Base-by-base conservation (phyloP, 176 grass and related monocot species). In the Oryza australiensis region DNA sequence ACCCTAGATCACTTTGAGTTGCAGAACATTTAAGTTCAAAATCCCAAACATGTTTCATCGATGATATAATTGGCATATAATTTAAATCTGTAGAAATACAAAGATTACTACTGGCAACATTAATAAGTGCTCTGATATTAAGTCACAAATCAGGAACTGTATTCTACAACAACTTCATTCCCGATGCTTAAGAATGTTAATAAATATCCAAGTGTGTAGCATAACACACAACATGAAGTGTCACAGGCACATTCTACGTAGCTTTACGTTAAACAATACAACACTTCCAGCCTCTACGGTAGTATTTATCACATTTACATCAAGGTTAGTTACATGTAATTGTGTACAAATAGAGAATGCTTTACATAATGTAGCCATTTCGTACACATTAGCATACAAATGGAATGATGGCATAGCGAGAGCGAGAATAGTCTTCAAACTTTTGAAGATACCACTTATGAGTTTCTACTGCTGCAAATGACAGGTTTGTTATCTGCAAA, bases 381-480 rank as follows among this genome's bases (percentile, higher is more conserved):
- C 34, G 60, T 78, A 78, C 37, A 83, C 7, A 18, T 82, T 98
- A 98, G 62, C 87, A 94, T 75, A 94, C 57, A 74, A 88, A 98
- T 72, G 95, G 92, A 73, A 94, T 93, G 42, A 94, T 93, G 11
- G 95, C 95, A 42, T 84, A 88, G 10, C 88, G 85, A 68, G 43
- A 87, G 67, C 80, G 67, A 42, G 95, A 90, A 75, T 98, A 98
- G 70, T 91, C 86, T 51, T 98, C 95, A 82, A 98, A 98, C 46
- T 98, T 98, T 48, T 91, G 86, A 77, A 86, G 85, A 43, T 98
- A 98, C 92, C 92, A 98, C 86, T 78, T 89, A 73, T 98, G 95
- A 45, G 90, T 98, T 88, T 98, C 78, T 62, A 84, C 82, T 4
- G 92, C 95, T 33, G 90, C 90, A 82, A 94, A 93, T 5, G 78